Base-by-base conservation (phyloP, 768 basidiomycete species). In the Tylopilus vinaceipallidus region DNA sequence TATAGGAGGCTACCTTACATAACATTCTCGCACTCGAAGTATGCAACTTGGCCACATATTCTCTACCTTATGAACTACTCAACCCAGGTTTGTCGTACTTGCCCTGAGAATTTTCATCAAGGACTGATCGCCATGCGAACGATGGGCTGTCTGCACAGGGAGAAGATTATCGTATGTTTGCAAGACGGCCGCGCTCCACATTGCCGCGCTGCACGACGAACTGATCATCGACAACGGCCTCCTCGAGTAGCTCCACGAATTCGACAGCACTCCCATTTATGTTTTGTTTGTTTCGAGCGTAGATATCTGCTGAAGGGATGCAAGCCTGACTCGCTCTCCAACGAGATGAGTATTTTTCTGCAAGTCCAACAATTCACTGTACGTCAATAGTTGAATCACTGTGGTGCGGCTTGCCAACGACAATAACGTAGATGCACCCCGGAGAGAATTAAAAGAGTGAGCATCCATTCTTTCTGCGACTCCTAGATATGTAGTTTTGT, bases 311-410 rank as follows among this genome's bases (percentile, higher is more conserved):
- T 41, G 48, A 49, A 41, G 24, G n/a, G 27, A 14, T 8, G 29
- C n/a, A n/a, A 92, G 4, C 72, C 91, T 2, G 93, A 94, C 55
- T 77, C 97, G 51, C 80, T 99, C 9, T 82, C 87, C 7, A 97
- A 90, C 69, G 95, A 99, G 69, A 95, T 99, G 91, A 81, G 95
- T 99, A n/a, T 99, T 99, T 69, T 99, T 98, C 77, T 98, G 95
- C 83, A 99, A 99, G 70, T 98, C 98, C 73, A 98, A 98, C 63
- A 97, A 99, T 64, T 95, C 95, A 6, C 73, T 95, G n/a, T 99
- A 98, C 62, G 95, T 98, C 67, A 99, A 99, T n/a, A 70, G 82
- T 98, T 45, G 97, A 98, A 70, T 98, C 98, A 70, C 73, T 99
- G 57, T 99, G 97, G 90, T 98, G 43, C 79, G 92, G 47, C 73